phyloP scores from a whole-genome alignment of 83 land plant genomes.

The Picea engelmannii region DNA sequence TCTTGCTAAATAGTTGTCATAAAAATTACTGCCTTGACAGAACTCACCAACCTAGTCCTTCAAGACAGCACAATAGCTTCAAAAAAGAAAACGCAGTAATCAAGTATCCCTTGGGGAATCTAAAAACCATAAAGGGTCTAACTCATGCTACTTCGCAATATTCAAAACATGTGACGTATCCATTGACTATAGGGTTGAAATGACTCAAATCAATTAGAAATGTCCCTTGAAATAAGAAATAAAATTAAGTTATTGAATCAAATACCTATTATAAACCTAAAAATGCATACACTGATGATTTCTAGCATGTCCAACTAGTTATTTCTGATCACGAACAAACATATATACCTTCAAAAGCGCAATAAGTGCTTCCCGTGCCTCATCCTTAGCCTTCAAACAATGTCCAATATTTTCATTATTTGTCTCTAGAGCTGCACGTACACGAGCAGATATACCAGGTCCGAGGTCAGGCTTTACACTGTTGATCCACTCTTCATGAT shows the following conservation, averaged over 20 bases:
- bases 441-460: conserved; percentile 48
- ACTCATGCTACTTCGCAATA: not conserved
- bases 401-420: not conserved
- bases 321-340: too few species aligned
- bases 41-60: not conserved
- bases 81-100: not conserved
- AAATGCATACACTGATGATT: too few species aligned
- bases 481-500: conserved; percentile 87
- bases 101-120: not conserved
- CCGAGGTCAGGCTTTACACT: conserved; percentile 67
- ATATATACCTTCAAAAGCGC: too few species aligned
- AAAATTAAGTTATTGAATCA: too few species aligned
- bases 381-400: too few species aligned
- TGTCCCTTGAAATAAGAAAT: too few species aligned
- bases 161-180: not conserved
- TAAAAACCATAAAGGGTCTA: not conserved
- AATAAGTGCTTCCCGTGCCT: too few species aligned
- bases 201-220: too few species aligned
- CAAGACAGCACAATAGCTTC: not conserved
- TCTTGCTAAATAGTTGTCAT: not conserved
- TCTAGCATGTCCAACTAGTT: too few species aligned
- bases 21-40: not conserved
- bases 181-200: too few species aligned
- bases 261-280: too few species aligned
- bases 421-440: conserved; percentile 65